Conservation (phyloP, 208 protist genomes). For the Crithidia acanthocephali region DNA sequence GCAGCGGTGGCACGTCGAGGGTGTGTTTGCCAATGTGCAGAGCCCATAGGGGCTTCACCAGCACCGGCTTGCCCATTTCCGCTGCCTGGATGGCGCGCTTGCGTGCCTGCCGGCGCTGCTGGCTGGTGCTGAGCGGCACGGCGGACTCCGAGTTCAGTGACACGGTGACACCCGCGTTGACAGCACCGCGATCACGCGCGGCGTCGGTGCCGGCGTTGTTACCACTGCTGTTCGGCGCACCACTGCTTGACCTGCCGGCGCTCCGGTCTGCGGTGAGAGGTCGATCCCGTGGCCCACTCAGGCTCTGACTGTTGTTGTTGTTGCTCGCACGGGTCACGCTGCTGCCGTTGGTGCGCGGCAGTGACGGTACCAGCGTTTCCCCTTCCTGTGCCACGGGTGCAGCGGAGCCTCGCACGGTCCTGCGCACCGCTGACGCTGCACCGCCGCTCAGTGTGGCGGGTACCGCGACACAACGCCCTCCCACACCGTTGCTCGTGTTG, state of each 20-base stretch:
- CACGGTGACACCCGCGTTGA: not conserved
- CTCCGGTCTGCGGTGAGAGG: not conserved
- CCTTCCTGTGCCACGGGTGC: not conserved
- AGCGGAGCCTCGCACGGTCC: not conserved
- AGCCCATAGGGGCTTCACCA: constrained; percentile 44
- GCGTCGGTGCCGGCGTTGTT: not conserved
- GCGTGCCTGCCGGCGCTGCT: constrained; percentile 27
- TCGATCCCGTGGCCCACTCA: not conserved
- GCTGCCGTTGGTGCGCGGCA: not conserved
- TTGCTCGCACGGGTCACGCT: not conserved
- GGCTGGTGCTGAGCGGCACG: constrained; percentile 12
- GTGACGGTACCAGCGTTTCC: constrained; percentile 3
- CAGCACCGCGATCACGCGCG: not conserved
- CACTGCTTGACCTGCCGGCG: not conserved
- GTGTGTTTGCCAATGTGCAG: constrained; percentile 25
- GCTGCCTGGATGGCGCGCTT: constrained; percentile 28
- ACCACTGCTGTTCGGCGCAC: not conserved
- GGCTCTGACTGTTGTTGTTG: not conserved
- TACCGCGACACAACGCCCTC: not conserved
- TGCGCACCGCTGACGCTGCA: not conserved
- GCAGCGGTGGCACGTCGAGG: constrained; percentile 25
- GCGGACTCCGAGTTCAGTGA: not conserved
- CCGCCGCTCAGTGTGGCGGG: not conserved
- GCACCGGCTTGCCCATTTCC: constrained; percentile 25
- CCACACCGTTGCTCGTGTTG: not conserved